Evolutionary conservation across 192 early-diverging fungal genomes (phyloP).

Genomic region (Coemansia sp.): DNA sequence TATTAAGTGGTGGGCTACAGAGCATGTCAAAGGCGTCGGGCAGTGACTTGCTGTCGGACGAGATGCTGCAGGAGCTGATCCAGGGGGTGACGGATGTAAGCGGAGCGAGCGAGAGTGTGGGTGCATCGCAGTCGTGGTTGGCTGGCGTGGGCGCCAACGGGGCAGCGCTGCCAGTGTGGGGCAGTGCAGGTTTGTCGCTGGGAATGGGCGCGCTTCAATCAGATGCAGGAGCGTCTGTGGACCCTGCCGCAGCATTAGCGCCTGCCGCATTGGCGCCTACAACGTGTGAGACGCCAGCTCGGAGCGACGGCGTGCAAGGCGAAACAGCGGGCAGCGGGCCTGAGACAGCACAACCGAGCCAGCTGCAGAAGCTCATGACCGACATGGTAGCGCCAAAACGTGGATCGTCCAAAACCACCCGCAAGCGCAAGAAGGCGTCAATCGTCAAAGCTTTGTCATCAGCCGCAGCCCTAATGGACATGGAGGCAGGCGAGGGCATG

Average conservation of each 20-base stretch:
- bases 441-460: slow-evolving; percentile 12
- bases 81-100: slow-evolving; percentile 20
- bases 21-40: neutral
- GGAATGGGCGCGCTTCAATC: neutral
- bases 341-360: slow-evolving; percentile 8
- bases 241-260: neutral
- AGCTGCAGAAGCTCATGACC: slow-evolving; percentile 16
- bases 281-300: neutral
- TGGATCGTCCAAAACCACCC: slow-evolving; percentile 18
- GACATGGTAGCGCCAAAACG: slow-evolving; percentile 13
- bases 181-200: neutral
- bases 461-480: slow-evolving; percentile 12
- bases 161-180: neutral
- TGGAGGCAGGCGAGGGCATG: slow-evolving; percentile 25
- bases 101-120: neutral
- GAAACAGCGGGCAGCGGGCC: neutral
- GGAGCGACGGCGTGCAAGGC: neutral
- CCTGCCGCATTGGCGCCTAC: neutral
- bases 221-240: neutral
- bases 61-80: slow-evolving; percentile 38
- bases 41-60: slow-evolving; percentile 20
- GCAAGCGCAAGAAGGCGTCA: slow-evolving; percentile 36
- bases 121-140: slow-evolving; percentile 6
- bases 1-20: neutral
- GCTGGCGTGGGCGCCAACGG: neutral